Base-by-base conservation (phyloP, 306 rosid genomes). In the Sicyos baderoa region DNA sequence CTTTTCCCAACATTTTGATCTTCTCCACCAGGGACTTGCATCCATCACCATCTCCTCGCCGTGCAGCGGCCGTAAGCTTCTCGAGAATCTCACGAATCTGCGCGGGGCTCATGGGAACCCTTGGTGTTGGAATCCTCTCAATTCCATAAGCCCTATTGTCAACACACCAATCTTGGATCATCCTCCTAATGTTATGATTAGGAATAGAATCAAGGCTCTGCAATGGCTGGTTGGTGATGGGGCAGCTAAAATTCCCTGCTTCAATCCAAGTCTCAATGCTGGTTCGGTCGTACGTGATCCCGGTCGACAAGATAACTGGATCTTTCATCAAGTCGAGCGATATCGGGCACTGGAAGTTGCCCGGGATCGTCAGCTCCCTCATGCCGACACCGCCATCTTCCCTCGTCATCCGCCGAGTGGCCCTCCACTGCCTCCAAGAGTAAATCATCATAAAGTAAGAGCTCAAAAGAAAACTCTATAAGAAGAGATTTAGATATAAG, bases 161-260 rank as follows among this genome's bases (percentile, higher is more conserved):
- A 0, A 82, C 84, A 16, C 88, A 84, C 88, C 88, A 84, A 48
- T 77, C 82, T 48, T 84, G 88, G 29, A 84, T 84, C 86, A 82
- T 79, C 56, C 74, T 79, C 66, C 86, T 63, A 32, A 84, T 75
- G 72, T 83, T 59, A 54, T 84, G 88, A 44, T 84, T 84, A 0
- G 88, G 86, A 17, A 84, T 79, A 0, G 75, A 77, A 59, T 84
- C 86, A 10, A 79, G 50, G 48, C 61, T 77, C 2, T 44, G 64
- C 42, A 84, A 51, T 3, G 52, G 80, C 25, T 79, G 86, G 59
- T 79, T 84, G 0, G 86, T 84, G 9, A 77, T 75, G 0, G 88
- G 88, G 57, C 86, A 84, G 6, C 76, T 81, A 54, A 69, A 48
- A 49, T 84, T 84, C 23, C 84, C 86, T 22, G 75, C 75, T 44